phyloP scores from a whole-genome alignment of 177 flowering plant genomes.

The Vitis hybrid region DNA sequence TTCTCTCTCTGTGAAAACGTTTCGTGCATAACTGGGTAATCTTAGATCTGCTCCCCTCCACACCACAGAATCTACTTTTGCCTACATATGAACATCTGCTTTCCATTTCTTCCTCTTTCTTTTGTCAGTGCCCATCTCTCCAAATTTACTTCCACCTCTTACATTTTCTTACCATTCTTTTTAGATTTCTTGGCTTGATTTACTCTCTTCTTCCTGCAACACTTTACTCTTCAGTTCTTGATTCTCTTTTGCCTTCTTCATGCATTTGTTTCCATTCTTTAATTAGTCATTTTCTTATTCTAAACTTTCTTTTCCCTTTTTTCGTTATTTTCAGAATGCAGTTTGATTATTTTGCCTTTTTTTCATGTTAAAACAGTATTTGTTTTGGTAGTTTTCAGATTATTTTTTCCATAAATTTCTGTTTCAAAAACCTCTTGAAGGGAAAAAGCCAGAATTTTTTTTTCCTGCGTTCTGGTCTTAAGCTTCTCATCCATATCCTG shows the following conservation, averaged over 20 bases:
- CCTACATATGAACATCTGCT: not conserved
- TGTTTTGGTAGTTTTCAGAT: too few species aligned
- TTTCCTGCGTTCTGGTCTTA: not conserved
- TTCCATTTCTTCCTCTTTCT: not conserved
- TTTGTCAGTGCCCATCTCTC: not conserved
- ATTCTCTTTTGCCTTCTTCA: not conserved
- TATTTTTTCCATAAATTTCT: too few species aligned
- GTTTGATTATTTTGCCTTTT: too few species aligned
- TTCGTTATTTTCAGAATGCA: too few species aligned
- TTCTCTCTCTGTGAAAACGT: not conserved
- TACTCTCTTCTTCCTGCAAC: too few species aligned
- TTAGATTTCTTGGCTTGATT: too few species aligned
- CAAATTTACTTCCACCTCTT: not conserved
- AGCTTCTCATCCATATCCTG: too few species aligned
- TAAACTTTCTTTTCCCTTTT: not conserved
- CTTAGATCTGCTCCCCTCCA: not conserved
- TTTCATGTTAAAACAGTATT: too few species aligned
- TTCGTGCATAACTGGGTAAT: not conserved
- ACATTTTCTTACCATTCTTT: too few species aligned
- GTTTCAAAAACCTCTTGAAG: too few species aligned
- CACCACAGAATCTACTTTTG: constrained; percentile 6
- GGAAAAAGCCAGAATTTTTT: not conserved
- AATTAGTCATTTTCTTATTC: too few species aligned
- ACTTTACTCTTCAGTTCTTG: not conserved
- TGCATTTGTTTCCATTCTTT: too few species aligned